Conservation (phyloP, 306 rosid species). For the Pyrus pyrifolia region DNA sequence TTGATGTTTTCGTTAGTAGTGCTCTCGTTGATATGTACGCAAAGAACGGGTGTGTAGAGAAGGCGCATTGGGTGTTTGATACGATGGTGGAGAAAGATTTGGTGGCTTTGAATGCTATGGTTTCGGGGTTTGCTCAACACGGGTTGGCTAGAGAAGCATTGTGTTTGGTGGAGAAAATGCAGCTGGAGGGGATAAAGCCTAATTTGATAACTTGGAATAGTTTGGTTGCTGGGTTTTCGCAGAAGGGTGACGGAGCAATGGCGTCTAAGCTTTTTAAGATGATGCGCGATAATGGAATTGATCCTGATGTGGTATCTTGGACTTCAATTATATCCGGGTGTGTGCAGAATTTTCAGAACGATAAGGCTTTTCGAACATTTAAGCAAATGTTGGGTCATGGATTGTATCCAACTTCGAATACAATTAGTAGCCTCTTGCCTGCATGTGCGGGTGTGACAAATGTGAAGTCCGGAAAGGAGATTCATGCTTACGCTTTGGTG, state of each 20-base stretch:
- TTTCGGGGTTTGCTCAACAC: constrained; percentile 59
- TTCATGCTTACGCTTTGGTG: constrained; percentile 54
- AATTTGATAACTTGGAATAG: constrained; percentile 80
- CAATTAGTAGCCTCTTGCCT: constrained; percentile 69
- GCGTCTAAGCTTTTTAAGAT: constrained; percentile 39
- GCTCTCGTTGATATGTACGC: constrained; percentile 72
- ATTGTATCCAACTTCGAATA: constrained; percentile 64
- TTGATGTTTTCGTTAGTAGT: constrained; percentile 53
- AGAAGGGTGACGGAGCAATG: constrained; percentile 49
- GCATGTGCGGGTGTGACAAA: constrained; percentile 64
- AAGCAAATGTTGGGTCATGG: constrained; percentile 50
- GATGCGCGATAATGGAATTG: constrained; percentile 46
- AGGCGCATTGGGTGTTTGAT: constrained; percentile 52
- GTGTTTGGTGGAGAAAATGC: constrained; percentile 48
- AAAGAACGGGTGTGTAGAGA: constrained; percentile 43
- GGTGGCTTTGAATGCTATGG: constrained; percentile 76
- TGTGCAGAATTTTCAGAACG: constrained; percentile 60
- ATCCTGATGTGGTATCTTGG: constrained; percentile 84
- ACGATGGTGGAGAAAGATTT: constrained; percentile 55
- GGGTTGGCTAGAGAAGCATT: constrained; percentile 54
- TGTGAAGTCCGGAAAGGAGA: constrained; percentile 55
- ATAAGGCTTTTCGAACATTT: constrained; percentile 57
- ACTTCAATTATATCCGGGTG: constrained; percentile 77
- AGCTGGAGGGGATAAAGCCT: constrained; percentile 34
- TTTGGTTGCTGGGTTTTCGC: constrained; percentile 69